phyloP scores from a whole-genome alignment of 1,284 basidiomycete species.

The Sphaerobolus stellatus region DNA sequence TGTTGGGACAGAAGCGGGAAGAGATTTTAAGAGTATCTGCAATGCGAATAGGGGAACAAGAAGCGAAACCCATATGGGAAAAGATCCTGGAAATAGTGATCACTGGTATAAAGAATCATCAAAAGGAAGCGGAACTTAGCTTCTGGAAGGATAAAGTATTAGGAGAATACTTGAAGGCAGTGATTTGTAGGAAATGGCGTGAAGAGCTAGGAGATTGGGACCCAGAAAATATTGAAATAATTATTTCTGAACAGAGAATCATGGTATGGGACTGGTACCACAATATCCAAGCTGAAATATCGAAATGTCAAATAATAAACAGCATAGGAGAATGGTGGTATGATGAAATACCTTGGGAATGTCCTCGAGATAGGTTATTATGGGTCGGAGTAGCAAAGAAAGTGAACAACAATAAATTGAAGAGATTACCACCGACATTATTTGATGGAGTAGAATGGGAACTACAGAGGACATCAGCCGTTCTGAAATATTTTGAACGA shows the following conservation, averaged over 20 bases:
- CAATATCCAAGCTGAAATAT: too few relatives aligned
- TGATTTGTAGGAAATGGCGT: too few relatives aligned
- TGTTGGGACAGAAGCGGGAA: background rate
- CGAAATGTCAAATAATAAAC: too few relatives aligned
- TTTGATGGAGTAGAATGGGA: background rate
- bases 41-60: background rate
- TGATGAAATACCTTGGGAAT: background rate
- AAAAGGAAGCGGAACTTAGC: too few relatives aligned
- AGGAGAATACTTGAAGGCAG: too few relatives aligned
- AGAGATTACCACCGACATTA: background rate
- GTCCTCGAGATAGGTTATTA: background rate
- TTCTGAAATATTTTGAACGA: background rate
- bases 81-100: background rate
- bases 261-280: too few relatives aligned
- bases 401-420: too few relatives aligned
- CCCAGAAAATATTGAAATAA: too few relatives aligned
- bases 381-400: background rate
- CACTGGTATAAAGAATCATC: background rate
- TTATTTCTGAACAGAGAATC: too few relatives aligned
- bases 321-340: background rate
- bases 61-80: background rate
- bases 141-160: too few relatives aligned
- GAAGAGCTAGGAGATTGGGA: too few relatives aligned
- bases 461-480: background rate
- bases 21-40: background rate